Evolutionary conservation across 768 basidiomycete genomes (phyloP).

Genomic region (Pisolithus albus): DNA sequence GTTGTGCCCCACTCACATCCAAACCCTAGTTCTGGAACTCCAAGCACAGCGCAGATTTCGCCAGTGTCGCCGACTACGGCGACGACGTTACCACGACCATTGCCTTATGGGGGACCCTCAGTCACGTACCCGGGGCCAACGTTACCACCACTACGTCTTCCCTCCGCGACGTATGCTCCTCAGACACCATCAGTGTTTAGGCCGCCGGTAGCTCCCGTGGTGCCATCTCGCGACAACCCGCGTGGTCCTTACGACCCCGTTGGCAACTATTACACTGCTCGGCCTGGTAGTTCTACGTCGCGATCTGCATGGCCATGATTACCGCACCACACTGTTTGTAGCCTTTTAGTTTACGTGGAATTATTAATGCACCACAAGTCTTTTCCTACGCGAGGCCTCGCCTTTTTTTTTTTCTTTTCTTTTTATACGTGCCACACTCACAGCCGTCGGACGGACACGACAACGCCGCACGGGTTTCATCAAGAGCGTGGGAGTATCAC

Average conservation of each 20-base stretch:
- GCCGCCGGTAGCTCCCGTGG: constrained; percentile 13
- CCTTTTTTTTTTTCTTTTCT: neutral
- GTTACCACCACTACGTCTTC: constrained; percentile 24
- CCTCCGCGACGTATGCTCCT: constrained; percentile 13
- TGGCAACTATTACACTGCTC: constrained; percentile 18
- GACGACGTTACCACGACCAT: constrained; percentile 5
- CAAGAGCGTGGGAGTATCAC: constrained; percentile 21
- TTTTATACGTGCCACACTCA: neutral
- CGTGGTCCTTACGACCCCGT: constrained; percentile 18
- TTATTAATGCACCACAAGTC: constrained; percentile 7
- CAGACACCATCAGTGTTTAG: constrained; percentile 16
- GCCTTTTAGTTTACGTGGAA: constrained; percentile 4
- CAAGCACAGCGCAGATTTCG: constrained; percentile 9
- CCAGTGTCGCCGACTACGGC: constrained; percentile 21
- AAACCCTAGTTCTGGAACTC: constrained; percentile 2
- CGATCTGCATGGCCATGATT: constrained; percentile 24
- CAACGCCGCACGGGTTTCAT: neutral
- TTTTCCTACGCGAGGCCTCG: neutral
- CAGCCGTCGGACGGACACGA: neutral
- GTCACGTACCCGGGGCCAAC: constrained; percentile 16
- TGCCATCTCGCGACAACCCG: constrained; percentile 13
- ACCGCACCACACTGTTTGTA: constrained; percentile 13
- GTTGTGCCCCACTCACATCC: constrained; percentile 9
- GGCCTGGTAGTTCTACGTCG: constrained; percentile 16
- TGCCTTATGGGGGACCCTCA: constrained; percentile 12